Base-by-base conservation (phyloP, 1,284 basidiomycete species). In the Rhizoctonia solani region DNA sequence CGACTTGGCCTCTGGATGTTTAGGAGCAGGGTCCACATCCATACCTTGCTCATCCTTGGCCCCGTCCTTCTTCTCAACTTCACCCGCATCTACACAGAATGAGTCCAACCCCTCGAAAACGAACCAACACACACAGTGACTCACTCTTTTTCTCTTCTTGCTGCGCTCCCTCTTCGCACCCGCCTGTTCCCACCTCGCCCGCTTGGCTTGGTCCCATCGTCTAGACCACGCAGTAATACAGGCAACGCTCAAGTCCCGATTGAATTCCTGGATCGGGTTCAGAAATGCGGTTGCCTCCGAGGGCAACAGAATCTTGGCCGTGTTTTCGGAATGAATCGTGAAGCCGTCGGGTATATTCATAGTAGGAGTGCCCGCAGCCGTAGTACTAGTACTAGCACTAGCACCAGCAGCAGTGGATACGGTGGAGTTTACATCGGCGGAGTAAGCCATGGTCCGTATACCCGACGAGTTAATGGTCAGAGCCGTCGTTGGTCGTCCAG, bases 241-340 rank as follows among this genome's bases (percentile, higher is more conserved):
- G 5, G 95, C 90, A 37, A 97, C 89, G 71, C 91, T 94, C 63
- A 95, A 78, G 78, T 99, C 96, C 47, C 97, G 85, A 78, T 99
- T 99, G 82, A 98, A 99, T 77, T 99, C 94, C 75, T 99, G 96
- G 5, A 98, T 92, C 1, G 97, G 96, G 75, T 99, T 99, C 68
- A 99, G 80, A 78, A 99, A 99, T 0, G 93, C 90, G 70, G 90
- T 88, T 73, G 92, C 87, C 66, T 79, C 80, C 50, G 87, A 82
- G 0, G 89, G 87, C 9, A 94, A 81, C 67, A 96, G 83, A 73
- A 96, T 91, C 73, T 87, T 87, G 0, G 93, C 87, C 1, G 85
- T 88, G 73, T 92, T 91, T 80, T 97, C 94, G 8, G 87, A 89
- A 78, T 95, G 90, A 54, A 94, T 81, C 6, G 82, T 85, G 77